These are phyloP conservation scores for Pseudocercospora fijiensis DNA, from an alignment of 2,329 filamentous ascomycete species.

Conservation along the genomic window DNA sequence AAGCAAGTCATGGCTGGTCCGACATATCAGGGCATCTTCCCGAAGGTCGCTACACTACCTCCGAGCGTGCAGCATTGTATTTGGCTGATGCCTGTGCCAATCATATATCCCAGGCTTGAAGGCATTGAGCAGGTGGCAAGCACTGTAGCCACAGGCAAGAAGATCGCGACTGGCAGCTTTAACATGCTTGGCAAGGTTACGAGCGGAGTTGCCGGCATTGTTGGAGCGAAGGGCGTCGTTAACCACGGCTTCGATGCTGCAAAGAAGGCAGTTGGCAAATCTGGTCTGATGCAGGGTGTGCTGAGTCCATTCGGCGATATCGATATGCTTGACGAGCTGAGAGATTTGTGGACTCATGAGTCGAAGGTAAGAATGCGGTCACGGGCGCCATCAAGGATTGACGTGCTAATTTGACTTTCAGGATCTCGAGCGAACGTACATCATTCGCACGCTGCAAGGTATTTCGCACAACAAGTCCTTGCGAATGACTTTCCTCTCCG, in stretches of 20 bases:
- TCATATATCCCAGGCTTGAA: slow-evolving; percentile 88
- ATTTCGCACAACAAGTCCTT: slow-evolving; percentile 94
- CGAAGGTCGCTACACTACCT: slow-evolving; percentile 86
- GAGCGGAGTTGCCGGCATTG: slow-evolving; percentile 89
- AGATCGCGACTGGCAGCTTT: slow-evolving; percentile 92
- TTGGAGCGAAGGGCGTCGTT: slow-evolving; percentile 90
- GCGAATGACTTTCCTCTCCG: slow-evolving; percentile 94
- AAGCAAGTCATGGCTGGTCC: slow-evolving; percentile 91
- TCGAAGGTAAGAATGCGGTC: slow-evolving; percentile 64
- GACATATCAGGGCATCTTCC: slow-evolving; percentile 96
- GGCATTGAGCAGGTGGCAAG: slow-evolving; percentile 87
- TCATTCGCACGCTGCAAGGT: slow-evolving; percentile 92
- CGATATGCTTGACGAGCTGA: slow-evolving; percentile 87
- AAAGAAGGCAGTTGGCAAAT: slow-evolving; percentile 95
- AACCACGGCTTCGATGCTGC: slow-evolving; percentile 90
- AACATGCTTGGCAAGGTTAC: slow-evolving; percentile 95
- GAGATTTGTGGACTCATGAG: slow-evolving; percentile 98
- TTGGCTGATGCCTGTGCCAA: slow-evolving; percentile 89
- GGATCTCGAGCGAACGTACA: slow-evolving; percentile 92
- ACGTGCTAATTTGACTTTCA: slow-evolving; percentile 35
- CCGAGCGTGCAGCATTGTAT: slow-evolving; percentile 94
- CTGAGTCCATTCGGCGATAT: slow-evolving; percentile 95
- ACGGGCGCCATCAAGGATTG: slow-evolving; percentile 4
- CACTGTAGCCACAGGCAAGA: slow-evolving; percentile 91
- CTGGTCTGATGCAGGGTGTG: slow-evolving; percentile 91